Base-by-base conservation (phyloP, 345 rosid species). In the Camelina hispida region DNA sequence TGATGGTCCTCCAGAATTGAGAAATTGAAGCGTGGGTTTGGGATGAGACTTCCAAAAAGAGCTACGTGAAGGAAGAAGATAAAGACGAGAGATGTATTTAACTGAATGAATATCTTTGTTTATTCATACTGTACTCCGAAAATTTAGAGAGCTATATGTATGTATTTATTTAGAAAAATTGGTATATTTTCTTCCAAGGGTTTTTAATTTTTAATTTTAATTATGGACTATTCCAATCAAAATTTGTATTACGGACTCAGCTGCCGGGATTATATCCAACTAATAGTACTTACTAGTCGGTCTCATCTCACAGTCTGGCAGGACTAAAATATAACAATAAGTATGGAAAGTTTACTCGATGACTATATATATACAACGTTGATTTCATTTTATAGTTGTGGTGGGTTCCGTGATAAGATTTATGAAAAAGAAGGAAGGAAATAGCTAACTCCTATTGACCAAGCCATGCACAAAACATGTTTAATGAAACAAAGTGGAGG, bases 1-100 rank as follows among this genome's bases (percentile, higher is more conserved):
- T 80, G 48, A 52, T 42, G 0, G 30, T 28, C 30, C 30, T 28
- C 30, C 84, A 94, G 98, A 59, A 85, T 94, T 66, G 93, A 91
- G 93, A 89, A 80, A 79, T 80, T 72, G 68, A 88, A 82, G 79
- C 96, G 73, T 81, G 98, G 98, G 55, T 94, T 91, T 37, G 98
- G 98, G 73, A 94, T 94, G 96, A 94, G 85, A 81, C 72, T 61
- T 70, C 93, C 89, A 5, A 85, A 62, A 67, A 66, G 82, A 70
- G 86, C 79, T 56, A 74, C 82, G 3, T 71, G 66, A 80, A 20
- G 72, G 63, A 57, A 34, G 30, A 47, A 28, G 35, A 28, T 28
- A 28, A 22, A 8, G 44, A 1, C 9, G 37, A 71, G 52, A 38
- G 48, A 70, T 44, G 25, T 44, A 4, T 32, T 64, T 43, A 25